Conservation (phyloP, 164 flowering plant genomes). For the Echeveria elegans region DNA sequence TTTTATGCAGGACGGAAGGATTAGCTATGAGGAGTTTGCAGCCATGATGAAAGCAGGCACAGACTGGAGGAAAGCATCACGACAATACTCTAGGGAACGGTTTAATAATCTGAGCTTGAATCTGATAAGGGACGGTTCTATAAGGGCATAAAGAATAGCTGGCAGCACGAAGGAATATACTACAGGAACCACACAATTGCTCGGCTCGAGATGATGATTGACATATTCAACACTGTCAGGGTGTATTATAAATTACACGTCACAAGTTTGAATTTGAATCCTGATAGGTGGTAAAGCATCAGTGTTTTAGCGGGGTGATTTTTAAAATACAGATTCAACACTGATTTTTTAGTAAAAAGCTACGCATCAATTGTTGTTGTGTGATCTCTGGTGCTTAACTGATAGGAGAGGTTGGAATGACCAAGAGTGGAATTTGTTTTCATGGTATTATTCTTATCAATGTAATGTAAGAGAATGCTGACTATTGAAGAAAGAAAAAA, state of each 20-base stretch:
- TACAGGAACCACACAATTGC: no score
- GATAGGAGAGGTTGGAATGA: neutral
- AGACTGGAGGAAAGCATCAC: conserved; percentile 92
- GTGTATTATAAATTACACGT: no score
- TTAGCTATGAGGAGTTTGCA: conserved; percentile 78
- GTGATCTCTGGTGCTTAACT: neutral
- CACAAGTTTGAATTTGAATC: no score
- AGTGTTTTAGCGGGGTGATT: no score
- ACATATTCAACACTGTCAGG: neutral
- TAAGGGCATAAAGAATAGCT: conserved; percentile 12
- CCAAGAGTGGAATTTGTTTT: neutral
- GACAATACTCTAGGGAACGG: conserved; percentile 81
- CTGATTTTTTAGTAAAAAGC: neutral
- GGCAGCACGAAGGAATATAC: no score
- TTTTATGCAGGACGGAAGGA: conserved; percentile 62
- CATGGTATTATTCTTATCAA: conserved; percentile 8
- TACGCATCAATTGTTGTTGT: neutral
- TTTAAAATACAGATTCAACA: no score
- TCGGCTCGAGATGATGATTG: neutral
- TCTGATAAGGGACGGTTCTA: conserved; percentile 61
- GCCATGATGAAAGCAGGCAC: conserved; percentile 90
- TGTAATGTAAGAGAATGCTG: conserved; percentile 31
- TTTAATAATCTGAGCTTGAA: conserved; percentile 64
- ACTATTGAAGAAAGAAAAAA: neutral
- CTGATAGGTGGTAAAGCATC: no score